Evolutionary conservation across 148 eudicot genomes (phyloP).

Genomic region (Mesembryanthemum crystallinum): DNA sequence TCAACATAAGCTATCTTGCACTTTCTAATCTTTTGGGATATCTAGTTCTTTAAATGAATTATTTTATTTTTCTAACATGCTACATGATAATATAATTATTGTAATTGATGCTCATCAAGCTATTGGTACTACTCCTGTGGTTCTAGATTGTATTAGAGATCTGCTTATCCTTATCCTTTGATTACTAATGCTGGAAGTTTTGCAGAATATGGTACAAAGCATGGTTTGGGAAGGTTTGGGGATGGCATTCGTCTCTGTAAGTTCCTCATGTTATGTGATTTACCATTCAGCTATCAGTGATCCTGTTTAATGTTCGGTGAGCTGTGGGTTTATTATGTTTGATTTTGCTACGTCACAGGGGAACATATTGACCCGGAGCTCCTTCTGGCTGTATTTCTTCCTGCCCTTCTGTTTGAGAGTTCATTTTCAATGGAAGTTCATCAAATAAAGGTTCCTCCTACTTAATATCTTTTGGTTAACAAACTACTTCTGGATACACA

Average conservation of each 20-base stretch:
- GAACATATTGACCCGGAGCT: slow-evolving; percentile 89
- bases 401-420: slow-evolving; percentile 96
- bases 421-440: slow-evolving; percentile 94
- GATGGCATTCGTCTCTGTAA: slow-evolving; percentile 93
- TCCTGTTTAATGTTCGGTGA: background rate
- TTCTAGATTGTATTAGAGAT: background rate
- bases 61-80: background rate
- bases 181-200: slow-evolving; percentile 11
- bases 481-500: background rate
- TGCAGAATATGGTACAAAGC: slow-evolving; percentile 90
- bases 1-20: background rate
- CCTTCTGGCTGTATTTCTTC: slow-evolving; percentile 92
- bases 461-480: background rate
- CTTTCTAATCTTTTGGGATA: background rate
- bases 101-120: slow-evolving; percentile 5
- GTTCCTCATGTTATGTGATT: slow-evolving; percentile 31
- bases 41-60: background rate
- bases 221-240: slow-evolving; percentile 80
- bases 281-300: background rate
- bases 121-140: background rate
- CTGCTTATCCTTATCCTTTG: slow-evolving; percentile 6
- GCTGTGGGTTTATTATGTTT: slow-evolving; percentile 1
- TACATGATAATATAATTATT: background rate
- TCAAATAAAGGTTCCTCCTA: slow-evolving; percentile 78
- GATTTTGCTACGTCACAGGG: slow-evolving; percentile 49